Evolutionary conservation across 805 yeast species (phyloP).

Genomic region (Naumovozyma dairenensis): DNA sequence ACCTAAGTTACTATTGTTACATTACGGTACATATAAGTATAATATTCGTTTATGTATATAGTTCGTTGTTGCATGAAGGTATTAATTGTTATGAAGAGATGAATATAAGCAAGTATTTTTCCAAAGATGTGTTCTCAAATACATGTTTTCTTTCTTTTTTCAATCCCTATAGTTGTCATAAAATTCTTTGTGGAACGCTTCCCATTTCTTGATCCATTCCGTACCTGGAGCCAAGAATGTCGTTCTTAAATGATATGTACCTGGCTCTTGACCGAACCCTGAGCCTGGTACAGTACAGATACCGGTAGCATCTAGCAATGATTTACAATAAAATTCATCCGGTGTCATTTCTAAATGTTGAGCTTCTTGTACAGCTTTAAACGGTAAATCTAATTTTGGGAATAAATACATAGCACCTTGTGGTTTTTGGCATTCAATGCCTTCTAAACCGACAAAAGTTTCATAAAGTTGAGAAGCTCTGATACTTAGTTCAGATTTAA

Average conservation of each 20-base stretch:
- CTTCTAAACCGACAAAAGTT: slow-evolving; percentile 70
- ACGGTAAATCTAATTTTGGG: slow-evolving; percentile 65
- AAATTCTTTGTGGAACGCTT: slow-evolving; percentile 66
- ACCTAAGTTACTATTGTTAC: too few relatives aligned
- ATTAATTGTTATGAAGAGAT: too few relatives aligned
- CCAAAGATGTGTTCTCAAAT: neutral
- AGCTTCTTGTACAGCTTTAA: slow-evolving; percentile 55
- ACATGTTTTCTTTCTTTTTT: neutral
- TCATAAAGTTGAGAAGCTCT: slow-evolving; percentile 58
- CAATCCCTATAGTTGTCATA: slow-evolving; percentile 42
- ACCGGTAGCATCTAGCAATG: slow-evolving; percentile 78
- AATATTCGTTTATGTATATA: too few relatives aligned
- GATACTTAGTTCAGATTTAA: slow-evolving; percentile 49
- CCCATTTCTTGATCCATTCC: slow-evolving; percentile 78
- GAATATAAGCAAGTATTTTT: neutral
- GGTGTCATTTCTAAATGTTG: slow-evolving; percentile 45
- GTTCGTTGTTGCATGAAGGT: too few relatives aligned
- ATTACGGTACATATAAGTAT: too few relatives aligned
- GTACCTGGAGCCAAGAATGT: slow-evolving; percentile 94
- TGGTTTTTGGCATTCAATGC: slow-evolving; percentile 79
- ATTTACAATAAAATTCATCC: slow-evolving; percentile 84
- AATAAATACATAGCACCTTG: slow-evolving; percentile 97
- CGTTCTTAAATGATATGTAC: slow-evolving; percentile 88
- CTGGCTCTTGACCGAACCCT: slow-evolving; percentile 89
- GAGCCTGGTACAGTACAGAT: slow-evolving; percentile 96